phyloP scores from a whole-genome alignment of 2,329 filamentous ascomycete genomes.

The Diaporthe sp. region DNA sequence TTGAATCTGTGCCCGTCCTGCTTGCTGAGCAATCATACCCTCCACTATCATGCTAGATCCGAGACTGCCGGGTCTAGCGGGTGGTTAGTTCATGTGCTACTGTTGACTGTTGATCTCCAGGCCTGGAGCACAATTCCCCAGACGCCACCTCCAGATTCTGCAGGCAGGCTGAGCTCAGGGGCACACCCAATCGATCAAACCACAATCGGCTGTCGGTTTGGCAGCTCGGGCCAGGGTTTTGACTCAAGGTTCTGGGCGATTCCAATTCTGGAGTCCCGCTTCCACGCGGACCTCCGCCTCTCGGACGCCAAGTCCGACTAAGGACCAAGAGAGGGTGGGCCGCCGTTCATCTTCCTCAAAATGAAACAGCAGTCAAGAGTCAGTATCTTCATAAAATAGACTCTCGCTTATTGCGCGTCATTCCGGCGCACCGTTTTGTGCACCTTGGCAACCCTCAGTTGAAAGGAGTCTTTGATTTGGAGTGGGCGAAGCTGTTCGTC shows the following conservation, averaged over 20 bases:
- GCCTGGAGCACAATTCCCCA: background rate
- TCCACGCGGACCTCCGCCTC: slow-evolving; percentile 14
- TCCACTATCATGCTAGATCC: background rate
- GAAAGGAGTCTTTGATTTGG: background rate
- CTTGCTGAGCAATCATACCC: background rate
- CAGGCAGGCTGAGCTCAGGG: slow-evolving; percentile 16
- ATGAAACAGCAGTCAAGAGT: slow-evolving; percentile 19
- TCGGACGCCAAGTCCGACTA: slow-evolving; percentile 15
- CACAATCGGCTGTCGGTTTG: slow-evolving; percentile 15
- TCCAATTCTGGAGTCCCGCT: slow-evolving; percentile 12
- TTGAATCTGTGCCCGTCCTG: background rate
- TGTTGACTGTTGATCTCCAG: background rate
- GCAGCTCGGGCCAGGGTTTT: slow-evolving; percentile 12
- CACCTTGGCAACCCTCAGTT: background rate
- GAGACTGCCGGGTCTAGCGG: background rate
- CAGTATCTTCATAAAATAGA: slow-evolving; percentile 22
- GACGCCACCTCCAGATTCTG: slow-evolving; percentile 23
- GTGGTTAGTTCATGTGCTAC: background rate
- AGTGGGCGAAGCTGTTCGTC: slow-evolving; percentile 4
- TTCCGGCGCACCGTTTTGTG: background rate
- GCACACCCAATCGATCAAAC: background rate
- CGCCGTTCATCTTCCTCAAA: slow-evolving; percentile 9
- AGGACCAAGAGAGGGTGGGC: background rate
- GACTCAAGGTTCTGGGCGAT: slow-evolving; percentile 26
- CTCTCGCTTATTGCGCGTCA: slow-evolving; percentile 22